Evolutionary conservation across 495 filamentous ascomycete species (phyloP).

Genomic region (Trypethelium eluteriae): DNA sequence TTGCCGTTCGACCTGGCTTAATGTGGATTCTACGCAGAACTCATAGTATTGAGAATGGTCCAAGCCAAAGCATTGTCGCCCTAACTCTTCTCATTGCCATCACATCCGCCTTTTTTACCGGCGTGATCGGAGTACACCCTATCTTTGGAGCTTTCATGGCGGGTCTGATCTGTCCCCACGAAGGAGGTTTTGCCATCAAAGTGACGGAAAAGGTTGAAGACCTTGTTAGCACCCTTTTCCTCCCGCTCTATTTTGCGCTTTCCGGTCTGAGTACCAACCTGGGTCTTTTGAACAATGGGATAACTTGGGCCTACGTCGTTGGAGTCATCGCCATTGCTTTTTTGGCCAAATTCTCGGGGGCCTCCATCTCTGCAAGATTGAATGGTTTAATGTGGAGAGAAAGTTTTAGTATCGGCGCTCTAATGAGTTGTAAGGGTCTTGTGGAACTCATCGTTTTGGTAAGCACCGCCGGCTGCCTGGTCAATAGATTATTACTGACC

Average conservation of each 20-base stretch:
- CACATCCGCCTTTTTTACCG: slow-evolving; percentile 88
- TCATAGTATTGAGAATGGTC: slow-evolving; percentile 80
- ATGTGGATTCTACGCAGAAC: slow-evolving; percentile 63
- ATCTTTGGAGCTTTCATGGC: slow-evolving; percentile 87
- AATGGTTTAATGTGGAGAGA: slow-evolving; percentile 88
- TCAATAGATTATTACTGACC: not conserved
- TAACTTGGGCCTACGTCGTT: slow-evolving; percentile 88
- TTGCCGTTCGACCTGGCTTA: slow-evolving; percentile 69
- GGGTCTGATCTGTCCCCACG: slow-evolving; percentile 87
- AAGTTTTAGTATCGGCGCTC: slow-evolving; percentile 77
- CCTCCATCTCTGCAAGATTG: slow-evolving; percentile 66
- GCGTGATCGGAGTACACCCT: slow-evolving; percentile 82
- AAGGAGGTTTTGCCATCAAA: slow-evolving; percentile 90
- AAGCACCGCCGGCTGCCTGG: slow-evolving; percentile 32
- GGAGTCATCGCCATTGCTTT: slow-evolving; percentile 80
- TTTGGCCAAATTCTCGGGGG: slow-evolving; percentile 75
- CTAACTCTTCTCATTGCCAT: slow-evolving; percentile 75
- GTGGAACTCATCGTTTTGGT: slow-evolving; percentile 94
- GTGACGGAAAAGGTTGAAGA: slow-evolving; percentile 96
- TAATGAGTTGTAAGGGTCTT: slow-evolving; percentile 98
- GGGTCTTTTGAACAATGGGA: slow-evolving; percentile 72
- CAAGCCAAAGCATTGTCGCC: slow-evolving; percentile 76
- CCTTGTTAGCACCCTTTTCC: slow-evolving; percentile 75
- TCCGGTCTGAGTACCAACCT: slow-evolving; percentile 87
- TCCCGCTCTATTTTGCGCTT: slow-evolving; percentile 91